Evolutionary conservation across 441 rosid genomes (phyloP).

Genomic region (Populus hybrid): DNA sequence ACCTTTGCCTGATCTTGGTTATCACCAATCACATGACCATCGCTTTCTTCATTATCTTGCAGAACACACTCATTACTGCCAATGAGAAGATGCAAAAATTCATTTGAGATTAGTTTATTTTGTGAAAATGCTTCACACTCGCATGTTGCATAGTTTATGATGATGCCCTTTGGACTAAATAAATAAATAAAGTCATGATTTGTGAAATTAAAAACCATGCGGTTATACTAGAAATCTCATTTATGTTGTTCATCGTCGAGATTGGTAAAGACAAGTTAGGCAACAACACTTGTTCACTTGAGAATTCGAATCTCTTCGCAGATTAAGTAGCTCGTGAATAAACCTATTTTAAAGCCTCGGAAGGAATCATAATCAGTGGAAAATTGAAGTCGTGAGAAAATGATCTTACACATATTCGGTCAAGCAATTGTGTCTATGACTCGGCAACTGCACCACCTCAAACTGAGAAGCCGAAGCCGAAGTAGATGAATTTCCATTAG

Average conservation of each 20-base stretch:
- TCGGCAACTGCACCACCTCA: constrained; percentile 48
- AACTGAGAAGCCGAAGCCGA: constrained; percentile 45
- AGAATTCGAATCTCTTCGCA: neutral
- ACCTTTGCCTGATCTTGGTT: constrained; percentile 21
- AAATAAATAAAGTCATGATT: neutral
- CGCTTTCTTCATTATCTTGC: constrained; percentile 23
- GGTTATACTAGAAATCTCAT: neutral
- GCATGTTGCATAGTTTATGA: neutral
- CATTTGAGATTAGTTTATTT: neutral
- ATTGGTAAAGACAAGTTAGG: neutral
- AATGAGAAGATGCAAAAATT: constrained; percentile 4
- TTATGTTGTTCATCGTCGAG: neutral
- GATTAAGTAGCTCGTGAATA: neutral
- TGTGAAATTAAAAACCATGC: neutral
- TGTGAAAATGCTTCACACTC: neutral
- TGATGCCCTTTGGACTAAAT: neutral
- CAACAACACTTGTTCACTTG: neutral
- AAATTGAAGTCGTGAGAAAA: neutral
- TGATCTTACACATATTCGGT: constrained; percentile 51
- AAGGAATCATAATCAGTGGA: neutral
- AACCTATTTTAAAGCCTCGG: neutral
- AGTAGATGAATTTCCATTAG: constrained; percentile 32
- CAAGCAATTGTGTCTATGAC: constrained; percentile 46
- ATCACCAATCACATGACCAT: constrained; percentile 13
- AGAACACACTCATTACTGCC: constrained; percentile 43